A percentile compares a stretch with the other conserved stretches of the same genome.
Conservation (phyloP, 805 yeast species). For the Kluyveromyces starmeri region DNA sequence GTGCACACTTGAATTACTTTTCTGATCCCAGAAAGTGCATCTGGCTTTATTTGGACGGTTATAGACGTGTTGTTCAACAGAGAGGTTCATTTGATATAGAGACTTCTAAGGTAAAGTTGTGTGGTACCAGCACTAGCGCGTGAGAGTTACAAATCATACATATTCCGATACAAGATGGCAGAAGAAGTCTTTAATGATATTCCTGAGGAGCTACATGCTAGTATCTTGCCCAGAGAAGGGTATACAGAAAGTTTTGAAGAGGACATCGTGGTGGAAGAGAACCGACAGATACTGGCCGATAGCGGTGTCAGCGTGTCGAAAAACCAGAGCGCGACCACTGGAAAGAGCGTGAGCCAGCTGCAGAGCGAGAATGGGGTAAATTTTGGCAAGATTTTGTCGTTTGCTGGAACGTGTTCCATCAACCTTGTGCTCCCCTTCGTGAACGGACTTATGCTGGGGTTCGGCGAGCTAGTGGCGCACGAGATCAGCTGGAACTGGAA, state of each 20-base stretch:
- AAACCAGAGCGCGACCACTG: not conserved
- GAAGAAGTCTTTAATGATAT: conserved; percentile 9
- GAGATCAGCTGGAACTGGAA: conserved; percentile 77
- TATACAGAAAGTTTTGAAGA: conserved; percentile 1
- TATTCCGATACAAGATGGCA: conserved; percentile 6
- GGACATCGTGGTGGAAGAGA: conserved; percentile 4
- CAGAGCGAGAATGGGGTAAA: conserved; percentile 1
- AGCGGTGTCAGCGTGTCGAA: not conserved
- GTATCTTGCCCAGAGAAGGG: conserved; percentile 8
- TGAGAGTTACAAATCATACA: no score
- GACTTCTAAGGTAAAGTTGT: no score
- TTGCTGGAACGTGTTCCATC: conserved; percentile 43
- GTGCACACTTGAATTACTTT: no score
- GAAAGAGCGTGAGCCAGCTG: conserved; percentile 2
- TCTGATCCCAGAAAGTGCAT: no score
- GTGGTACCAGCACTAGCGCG: no score
- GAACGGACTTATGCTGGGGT: conserved; percentile 92
- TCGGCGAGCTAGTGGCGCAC: conserved; percentile 91
- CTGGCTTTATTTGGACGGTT: no score
- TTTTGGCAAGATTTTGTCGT: conserved; percentile 9
- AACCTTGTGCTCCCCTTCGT: conserved; percentile 79
- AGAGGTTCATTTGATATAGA: no score
- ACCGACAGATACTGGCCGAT: conserved; percentile 2
- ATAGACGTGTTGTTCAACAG: no score
- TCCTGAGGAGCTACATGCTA: conserved; percentile 10